Conservation (phyloP, 2,329 filamentous ascomycete species). For the Sporothrix phasma region DNA sequence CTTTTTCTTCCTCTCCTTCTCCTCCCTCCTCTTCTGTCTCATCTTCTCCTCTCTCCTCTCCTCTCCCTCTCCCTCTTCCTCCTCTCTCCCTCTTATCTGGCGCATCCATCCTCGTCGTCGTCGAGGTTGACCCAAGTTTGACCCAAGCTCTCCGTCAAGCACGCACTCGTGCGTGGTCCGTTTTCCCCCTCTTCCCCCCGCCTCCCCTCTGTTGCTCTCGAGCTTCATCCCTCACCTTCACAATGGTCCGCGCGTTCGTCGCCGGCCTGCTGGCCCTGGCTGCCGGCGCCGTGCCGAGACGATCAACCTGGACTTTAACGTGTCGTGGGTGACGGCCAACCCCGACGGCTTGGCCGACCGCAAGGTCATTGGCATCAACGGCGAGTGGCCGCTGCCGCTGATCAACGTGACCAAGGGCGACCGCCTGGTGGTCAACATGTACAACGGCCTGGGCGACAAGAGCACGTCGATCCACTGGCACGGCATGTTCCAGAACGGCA, state of each 20-base stretch:
- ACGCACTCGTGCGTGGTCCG: slow-evolving; percentile 6
- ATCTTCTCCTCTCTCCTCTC: background rate
- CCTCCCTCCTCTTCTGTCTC: background rate
- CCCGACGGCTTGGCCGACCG: slow-evolving; percentile 58
- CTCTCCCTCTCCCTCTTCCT: background rate
- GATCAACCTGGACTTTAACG: slow-evolving; percentile 54
- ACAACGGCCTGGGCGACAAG: slow-evolving; percentile 52
- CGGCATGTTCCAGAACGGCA: slow-evolving; percentile 59
- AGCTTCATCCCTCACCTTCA: background rate
- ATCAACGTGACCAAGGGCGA: slow-evolving; percentile 56
- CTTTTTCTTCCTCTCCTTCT: background rate
- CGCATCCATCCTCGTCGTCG: background rate
- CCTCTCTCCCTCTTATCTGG: background rate
- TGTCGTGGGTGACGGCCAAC: slow-evolving; percentile 61
- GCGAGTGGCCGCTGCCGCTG: slow-evolving; percentile 60
- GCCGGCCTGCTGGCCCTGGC: slow-evolving; percentile 14
- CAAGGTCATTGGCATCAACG: slow-evolving; percentile 68
- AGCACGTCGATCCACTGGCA: slow-evolving; percentile 59
- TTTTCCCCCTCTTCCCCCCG: background rate
- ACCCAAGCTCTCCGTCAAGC: background rate
- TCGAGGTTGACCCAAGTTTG: slow-evolving; percentile 8
- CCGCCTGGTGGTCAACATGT: slow-evolving; percentile 45
- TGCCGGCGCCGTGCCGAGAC: slow-evolving; percentile 27
- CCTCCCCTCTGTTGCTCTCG: background rate
- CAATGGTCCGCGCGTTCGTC: slow-evolving; percentile 12